These are phyloP conservation scores for Silybum marianum DNA, from an alignment of 129 eudicot genomes.

Conservation along the genomic window DNA sequence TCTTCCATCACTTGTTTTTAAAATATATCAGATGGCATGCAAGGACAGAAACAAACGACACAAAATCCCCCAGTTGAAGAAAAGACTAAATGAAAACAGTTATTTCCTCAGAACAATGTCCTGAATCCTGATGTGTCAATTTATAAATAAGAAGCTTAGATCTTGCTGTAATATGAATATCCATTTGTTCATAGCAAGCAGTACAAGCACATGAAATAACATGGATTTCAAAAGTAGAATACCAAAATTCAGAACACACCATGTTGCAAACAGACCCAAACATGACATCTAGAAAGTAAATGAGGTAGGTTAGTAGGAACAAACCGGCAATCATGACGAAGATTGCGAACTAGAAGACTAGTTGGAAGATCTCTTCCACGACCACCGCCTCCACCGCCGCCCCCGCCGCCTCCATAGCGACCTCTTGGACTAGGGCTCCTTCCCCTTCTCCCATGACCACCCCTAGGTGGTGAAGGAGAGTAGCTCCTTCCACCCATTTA, in stretches of 20 bases:
- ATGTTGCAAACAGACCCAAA: background rate
- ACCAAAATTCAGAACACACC: background rate
- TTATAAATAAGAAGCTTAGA: background rate
- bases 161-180: background rate
- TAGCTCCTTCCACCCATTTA: constrained; percentile 92
- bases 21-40: background rate
- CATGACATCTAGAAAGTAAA: background rate
- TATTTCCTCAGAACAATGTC: background rate
- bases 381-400: constrained; percentile 41
- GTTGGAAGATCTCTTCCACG: constrained; percentile 85
- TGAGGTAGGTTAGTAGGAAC: background rate
- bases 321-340: constrained; percentile 97
- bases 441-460: constrained; percentile 88
- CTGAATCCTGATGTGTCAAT: background rate
- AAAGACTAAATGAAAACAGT: background rate
- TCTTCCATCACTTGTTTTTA: background rate
- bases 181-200: background rate
- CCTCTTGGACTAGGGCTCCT: constrained; percentile 98
- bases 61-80: background rate
- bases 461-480: constrained; percentile 87
- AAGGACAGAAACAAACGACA: background rate
- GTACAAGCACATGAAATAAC: background rate
- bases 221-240: background rate
- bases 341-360: constrained; percentile 93
- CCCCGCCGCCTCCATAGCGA: constrained; percentile 36